Evolutionary conservation across 1,139 yeast species (phyloP), one percentile per base, ranked within the genome.

Genomic region (Meyerozyma sp.): DNA sequence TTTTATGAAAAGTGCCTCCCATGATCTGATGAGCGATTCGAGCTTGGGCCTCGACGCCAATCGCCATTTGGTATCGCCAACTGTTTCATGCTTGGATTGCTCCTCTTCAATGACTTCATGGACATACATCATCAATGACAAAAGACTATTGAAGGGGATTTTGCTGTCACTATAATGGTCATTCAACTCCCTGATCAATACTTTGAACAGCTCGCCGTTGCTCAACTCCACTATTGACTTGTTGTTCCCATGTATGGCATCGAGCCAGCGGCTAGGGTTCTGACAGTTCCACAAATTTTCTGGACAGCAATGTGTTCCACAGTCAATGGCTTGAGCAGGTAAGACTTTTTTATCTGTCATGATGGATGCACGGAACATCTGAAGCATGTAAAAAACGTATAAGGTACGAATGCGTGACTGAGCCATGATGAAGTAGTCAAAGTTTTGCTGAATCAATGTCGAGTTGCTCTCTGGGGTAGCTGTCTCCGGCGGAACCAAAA

Each of bases 391-490:
- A 42, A 90, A 80, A 3, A 84, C 84, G 55, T 87, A 94, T 55
- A 91, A 77, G 0, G 96, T 88, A 56, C 97, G 75, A 44, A 90
- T 87, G 53, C 96, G 75, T 35, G 93, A 81, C 64, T 91, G 97
- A 0, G 90, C 86, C 57, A 77, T 68, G 32, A 89, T 73, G 56
- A 90, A 91, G 61, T 87, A 87, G 44, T 84, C 82, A 69, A 82
- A 86, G 54, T 82, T 80, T 39, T 75, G 73, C 45, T 75, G 74
- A 16, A 57, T 45, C n/a, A 53, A 47, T 6, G 42, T 43, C 10
- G 42, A 44, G 28, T 49, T 46, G 20, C 44, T 46, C 8, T 43
- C 46, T 13, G 43, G 44, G 7, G 45, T 34, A 28, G 47, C 40
- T 8, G 44, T 23, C 29, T 40, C 40, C 30, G 91, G 90, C 9